Evolutionary conservation across 495 filamentous ascomycete genomes (phyloP).

Genomic region (Aspergillus steynii): DNA sequence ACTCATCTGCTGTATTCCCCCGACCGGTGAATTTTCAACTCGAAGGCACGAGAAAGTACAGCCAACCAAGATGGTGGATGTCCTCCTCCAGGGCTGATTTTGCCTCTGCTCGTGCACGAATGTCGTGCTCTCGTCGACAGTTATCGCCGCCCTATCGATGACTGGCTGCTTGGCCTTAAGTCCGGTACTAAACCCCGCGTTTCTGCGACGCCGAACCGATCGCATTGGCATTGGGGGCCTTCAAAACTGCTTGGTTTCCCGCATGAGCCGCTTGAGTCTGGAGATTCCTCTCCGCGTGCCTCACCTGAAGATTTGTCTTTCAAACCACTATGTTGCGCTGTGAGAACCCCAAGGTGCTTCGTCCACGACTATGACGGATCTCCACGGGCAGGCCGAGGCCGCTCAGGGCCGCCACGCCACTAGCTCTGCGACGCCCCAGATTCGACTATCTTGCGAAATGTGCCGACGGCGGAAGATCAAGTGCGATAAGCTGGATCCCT

Average conservation of each 20-base stretch:
- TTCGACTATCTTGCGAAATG: slow-evolving; percentile 34
- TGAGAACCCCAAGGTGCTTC: background rate
- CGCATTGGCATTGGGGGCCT: background rate
- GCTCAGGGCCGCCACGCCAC: background rate
- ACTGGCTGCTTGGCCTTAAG: background rate
- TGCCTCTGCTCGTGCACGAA: no score
- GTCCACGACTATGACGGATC: slow-evolving; percentile 2
- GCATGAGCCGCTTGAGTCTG: background rate
- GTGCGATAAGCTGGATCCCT: slow-evolving; percentile 71
- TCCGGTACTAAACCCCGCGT: background rate
- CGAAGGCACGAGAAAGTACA: background rate
- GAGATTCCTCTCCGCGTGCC: background rate
- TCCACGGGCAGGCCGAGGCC: background rate
- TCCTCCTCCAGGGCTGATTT: background rate
- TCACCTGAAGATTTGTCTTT: background rate
- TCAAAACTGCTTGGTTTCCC: background rate
- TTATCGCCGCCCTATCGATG: background rate
- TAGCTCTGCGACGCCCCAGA: slow-evolving; percentile 21
- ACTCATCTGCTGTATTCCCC: no score
- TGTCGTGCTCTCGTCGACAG: no score
- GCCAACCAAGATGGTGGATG: background rate
- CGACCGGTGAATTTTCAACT: background rate
- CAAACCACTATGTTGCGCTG: background rate
- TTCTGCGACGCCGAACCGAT: background rate
- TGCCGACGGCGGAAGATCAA: slow-evolving; percentile 61